Conservation (phyloP, 192 early-diverging fungal species). For the Pilobolus umbonatus region DNA sequence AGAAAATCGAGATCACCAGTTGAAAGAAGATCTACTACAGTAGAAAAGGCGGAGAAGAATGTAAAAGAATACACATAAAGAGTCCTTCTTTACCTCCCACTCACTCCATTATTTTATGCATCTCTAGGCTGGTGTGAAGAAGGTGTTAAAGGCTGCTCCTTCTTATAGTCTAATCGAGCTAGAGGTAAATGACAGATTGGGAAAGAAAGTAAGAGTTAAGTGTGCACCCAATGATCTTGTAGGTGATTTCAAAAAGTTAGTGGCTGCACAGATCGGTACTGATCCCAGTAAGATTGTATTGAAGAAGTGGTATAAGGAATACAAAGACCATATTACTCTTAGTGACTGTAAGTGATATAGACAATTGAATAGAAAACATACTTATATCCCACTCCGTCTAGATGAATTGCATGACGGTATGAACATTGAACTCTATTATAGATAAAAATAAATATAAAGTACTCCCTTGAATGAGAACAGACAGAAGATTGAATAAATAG, state of each 20-base stretch:
- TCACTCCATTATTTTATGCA: background rate
- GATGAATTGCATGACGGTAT: conserved; percentile 87
- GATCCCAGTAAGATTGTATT: conserved; percentile 82
- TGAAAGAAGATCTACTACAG: too few relatives aligned
- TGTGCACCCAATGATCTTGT: conserved; percentile 74
- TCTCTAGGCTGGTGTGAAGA: conserved; percentile 1
- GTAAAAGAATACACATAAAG: too few relatives aligned
- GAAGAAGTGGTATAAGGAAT: conserved; percentile 85
- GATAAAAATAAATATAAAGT: conserved; percentile 44
- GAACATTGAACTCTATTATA: conserved; percentile 82
- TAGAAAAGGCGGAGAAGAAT: too few relatives aligned
- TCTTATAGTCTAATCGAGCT: conserved; percentile 58
- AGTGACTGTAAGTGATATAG: conserved; percentile 64
- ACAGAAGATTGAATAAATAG: too few relatives aligned
- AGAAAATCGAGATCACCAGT: too few relatives aligned
- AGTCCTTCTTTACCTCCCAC: too few relatives aligned
- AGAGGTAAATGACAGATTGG: conserved; percentile 80
- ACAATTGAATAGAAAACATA: background rate
- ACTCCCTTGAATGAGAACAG: too few relatives aligned
- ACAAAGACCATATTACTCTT: conserved; percentile 86
- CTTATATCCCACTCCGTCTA: conserved; percentile 15
- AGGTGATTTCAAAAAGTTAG: conserved; percentile 78
- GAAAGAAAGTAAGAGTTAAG: conserved; percentile 87
- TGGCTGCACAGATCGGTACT: conserved; percentile 88
- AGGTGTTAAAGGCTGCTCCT: background rate